Evolutionary conservation across 2,329 filamentous ascomycete species (phyloP).

Genomic region (Alternaria tenuissima): DNA sequence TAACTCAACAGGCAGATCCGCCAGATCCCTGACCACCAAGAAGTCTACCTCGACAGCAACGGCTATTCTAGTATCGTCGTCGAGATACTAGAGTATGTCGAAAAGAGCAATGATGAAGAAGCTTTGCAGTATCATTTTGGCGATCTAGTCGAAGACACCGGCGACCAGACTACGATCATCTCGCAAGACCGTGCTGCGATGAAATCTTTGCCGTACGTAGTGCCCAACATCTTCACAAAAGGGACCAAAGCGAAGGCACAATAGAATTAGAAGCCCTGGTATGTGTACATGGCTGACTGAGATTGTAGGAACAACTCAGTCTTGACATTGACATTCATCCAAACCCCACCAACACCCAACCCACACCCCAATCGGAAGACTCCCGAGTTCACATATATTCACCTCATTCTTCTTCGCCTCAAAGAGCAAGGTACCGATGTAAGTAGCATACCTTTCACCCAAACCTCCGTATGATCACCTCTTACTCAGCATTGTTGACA

Average conservation of each 20-base stretch:
- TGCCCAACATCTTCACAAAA: neutral
- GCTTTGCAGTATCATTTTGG: slow-evolving; percentile 64
- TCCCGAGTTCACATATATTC: slow-evolving; percentile 73
- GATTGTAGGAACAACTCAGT: slow-evolving; percentile 60
- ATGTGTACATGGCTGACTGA: slow-evolving; percentile 3
- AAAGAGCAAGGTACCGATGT: slow-evolving; percentile 76
- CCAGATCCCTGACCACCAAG: slow-evolving; percentile 85
- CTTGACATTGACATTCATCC: slow-evolving; percentile 72
- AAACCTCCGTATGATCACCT: neutral
- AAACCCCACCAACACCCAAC: slow-evolving; percentile 54
- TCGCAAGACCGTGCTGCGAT: slow-evolving; percentile 39
- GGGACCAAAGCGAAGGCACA: neutral
- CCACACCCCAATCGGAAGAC: slow-evolving; percentile 40
- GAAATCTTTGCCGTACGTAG: slow-evolving; percentile 50
- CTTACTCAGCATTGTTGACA: neutral
- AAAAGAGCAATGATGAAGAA: slow-evolving; percentile 71
- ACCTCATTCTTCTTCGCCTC: slow-evolving; percentile 79
- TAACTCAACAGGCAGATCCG: slow-evolving; percentile 67
- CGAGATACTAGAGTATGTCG: slow-evolving; percentile 86
- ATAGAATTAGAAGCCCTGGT: neutral
- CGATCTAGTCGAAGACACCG: slow-evolving; percentile 54
- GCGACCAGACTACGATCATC: slow-evolving; percentile 49
- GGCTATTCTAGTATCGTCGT: slow-evolving; percentile 89
- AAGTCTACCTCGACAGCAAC: slow-evolving; percentile 85
- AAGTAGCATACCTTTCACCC: neutral